These are phyloP conservation scores for Neopestalotiopsis sp. DNA, from an alignment of 2,329 filamentous ascomycete genomes.

Conservation along the genomic window DNA sequence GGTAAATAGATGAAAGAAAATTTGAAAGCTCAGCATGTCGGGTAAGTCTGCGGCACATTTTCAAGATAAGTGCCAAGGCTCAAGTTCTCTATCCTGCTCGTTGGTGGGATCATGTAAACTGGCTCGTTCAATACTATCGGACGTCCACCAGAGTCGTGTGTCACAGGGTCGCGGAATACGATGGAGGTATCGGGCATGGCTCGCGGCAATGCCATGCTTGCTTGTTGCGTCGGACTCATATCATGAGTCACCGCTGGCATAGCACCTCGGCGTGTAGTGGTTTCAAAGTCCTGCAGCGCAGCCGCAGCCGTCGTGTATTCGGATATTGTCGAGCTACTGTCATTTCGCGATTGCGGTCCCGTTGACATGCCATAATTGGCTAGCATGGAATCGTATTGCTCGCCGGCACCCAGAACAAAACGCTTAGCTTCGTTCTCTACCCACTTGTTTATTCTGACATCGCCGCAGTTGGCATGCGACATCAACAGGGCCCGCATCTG, in stretches of 20 bases:
- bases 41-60: not conserved
- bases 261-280: conserved; percentile 16
- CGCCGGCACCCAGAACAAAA: conserved; percentile 47
- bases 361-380: conserved; percentile 21
- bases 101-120: not conserved
- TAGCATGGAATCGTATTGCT: conserved; percentile 37
- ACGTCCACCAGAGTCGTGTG: not conserved
- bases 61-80: not conserved
- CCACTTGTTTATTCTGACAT: conserved; percentile 59
- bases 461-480: conserved; percentile 57
- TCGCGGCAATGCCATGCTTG: not conserved
- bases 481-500: conserved; percentile 57
- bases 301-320: conserved; percentile 23
- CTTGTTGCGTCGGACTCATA: not conserved
- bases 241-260: not conserved
- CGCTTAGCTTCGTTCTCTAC: conserved; percentile 56
- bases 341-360: conserved; percentile 16
- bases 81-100: not conserved
- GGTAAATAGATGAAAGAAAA: too few species aligned
- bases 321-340: conserved; percentile 25
- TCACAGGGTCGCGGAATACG: not conserved
- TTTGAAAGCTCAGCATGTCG: not conserved
- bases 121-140: not conserved
- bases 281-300: conserved; percentile 21
- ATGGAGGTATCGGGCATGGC: not conserved